These are phyloP conservation scores for Hapsidospora chrysogenum DNA, from an alignment of 495 filamentous ascomycete genomes.

Conservation along the genomic window DNA sequence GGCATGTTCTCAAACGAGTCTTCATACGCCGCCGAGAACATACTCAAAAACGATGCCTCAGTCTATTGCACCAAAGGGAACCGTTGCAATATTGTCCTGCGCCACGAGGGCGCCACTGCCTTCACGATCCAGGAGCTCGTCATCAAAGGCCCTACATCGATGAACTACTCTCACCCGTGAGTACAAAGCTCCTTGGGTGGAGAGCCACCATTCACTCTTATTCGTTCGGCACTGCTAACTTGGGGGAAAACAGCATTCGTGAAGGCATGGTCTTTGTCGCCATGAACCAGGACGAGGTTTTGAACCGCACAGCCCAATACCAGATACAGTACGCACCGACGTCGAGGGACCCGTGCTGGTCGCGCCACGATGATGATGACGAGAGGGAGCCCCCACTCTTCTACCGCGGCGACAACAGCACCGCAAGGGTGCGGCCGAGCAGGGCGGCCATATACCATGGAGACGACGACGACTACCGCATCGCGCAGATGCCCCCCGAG, in stretches of 20 bases:
- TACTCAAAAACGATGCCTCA: conserved; percentile 61
- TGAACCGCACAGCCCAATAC: conserved; percentile 57
- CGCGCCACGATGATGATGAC: not conserved
- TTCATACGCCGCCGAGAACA: conserved; percentile 58
- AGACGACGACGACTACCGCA: conserved; percentile 27
- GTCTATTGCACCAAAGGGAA: conserved; percentile 81
- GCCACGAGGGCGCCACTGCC: conserved; percentile 57
- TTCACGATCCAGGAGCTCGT: conserved; percentile 73
- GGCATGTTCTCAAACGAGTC: conserved; percentile 49
- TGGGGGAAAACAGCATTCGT: conserved; percentile 43
- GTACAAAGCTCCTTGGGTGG: conserved; percentile 15
- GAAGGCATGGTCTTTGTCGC: conserved; percentile 88
- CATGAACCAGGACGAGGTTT: conserved; percentile 62
- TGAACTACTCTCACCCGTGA: conserved; percentile 71
- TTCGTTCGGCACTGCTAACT: not conserved
- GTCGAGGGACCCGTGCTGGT: conserved; percentile 1
- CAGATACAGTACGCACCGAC: conserved; percentile 47
- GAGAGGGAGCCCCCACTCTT: conserved; percentile 4
- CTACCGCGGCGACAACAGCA: conserved; percentile 28
- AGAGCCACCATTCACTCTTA: not conserved
- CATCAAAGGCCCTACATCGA: conserved; percentile 64
- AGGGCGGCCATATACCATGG: conserved; percentile 25
- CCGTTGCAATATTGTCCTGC: conserved; percentile 69
- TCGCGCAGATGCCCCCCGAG: conserved; percentile 34
- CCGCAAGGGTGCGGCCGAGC: conserved; percentile 19